Conservation (phyloP, 345 rosid genomes). For the Moringa oleifera region DNA sequence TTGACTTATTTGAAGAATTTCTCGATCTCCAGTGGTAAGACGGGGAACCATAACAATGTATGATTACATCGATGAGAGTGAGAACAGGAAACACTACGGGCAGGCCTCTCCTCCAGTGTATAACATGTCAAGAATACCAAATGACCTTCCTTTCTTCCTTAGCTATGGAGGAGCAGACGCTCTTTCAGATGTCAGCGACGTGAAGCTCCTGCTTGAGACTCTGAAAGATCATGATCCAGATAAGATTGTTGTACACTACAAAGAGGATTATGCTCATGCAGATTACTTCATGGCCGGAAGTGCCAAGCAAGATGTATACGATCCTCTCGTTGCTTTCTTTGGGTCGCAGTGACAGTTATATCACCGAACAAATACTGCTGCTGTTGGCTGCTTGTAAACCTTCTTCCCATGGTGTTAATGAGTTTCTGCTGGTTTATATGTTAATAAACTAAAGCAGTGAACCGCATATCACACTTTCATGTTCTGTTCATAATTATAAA, state of each 20-base stretch:
- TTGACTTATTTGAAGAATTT: background rate
- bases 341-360: slow-evolving; percentile 20
- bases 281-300: slow-evolving; percentile 39
- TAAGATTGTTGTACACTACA: slow-evolving; percentile 32
- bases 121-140: slow-evolving; percentile 40
- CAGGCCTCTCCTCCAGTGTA: slow-evolving; percentile 50
- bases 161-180: slow-evolving; percentile 43
- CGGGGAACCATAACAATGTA: slow-evolving; percentile 40
- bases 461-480: no score
- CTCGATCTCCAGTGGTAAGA: slow-evolving; percentile 29
- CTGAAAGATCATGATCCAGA: slow-evolving; percentile 35
- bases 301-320: slow-evolving; percentile 34
- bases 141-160: slow-evolving; percentile 37
- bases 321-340: slow-evolving; percentile 41
- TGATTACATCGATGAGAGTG: slow-evolving; percentile 32
- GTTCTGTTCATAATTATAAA: no score
- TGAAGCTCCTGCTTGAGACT: slow-evolving; percentile 25
- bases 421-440: no score
- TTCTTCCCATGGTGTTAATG: no score
- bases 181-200: slow-evolving; percentile 37
- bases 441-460: no score
- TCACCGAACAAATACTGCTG: no score
- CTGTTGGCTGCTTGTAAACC: no score
- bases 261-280: slow-evolving; percentile 37
- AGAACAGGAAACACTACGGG: slow-evolving; percentile 42